Conservation (phyloP, 1,139 yeast genomes). For the Candida sp. region DNA sequence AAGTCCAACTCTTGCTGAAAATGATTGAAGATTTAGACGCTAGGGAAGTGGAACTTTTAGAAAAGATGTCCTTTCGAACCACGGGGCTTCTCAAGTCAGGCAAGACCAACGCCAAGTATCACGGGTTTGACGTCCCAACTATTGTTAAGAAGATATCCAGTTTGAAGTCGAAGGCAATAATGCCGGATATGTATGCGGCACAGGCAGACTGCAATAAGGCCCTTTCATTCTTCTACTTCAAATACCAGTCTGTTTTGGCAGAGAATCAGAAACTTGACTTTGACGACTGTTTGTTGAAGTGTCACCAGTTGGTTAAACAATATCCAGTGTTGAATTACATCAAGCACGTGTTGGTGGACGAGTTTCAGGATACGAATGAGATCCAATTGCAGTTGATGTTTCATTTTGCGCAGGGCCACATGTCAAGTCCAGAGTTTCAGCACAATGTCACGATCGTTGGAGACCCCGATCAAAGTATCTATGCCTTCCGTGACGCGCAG, state of each 20-base stretch:
- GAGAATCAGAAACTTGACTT: slow-evolving; percentile 63
- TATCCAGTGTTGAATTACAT: slow-evolving; percentile 52
- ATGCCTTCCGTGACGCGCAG: slow-evolving; percentile 85
- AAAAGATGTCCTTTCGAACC: background rate
- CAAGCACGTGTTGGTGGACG: slow-evolving; percentile 85
- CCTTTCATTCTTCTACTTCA: slow-evolving; percentile 42
- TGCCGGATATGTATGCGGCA: slow-evolving; percentile 36
- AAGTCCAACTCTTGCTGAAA: slow-evolving; percentile 50
- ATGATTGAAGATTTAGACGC: slow-evolving; percentile 38
- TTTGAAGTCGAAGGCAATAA: slow-evolving; percentile 53
- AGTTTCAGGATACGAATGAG: slow-evolving; percentile 89
- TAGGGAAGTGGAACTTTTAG: slow-evolving; percentile 23
- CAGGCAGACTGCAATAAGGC: slow-evolving; percentile 15
- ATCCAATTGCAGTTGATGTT: slow-evolving; percentile 75
- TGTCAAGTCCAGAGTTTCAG: slow-evolving; percentile 21
- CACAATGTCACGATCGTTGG: slow-evolving; percentile 85
- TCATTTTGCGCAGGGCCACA: slow-evolving; percentile 52
- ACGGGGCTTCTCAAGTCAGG: slow-evolving; percentile 4
- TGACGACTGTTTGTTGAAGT: slow-evolving; percentile 76
- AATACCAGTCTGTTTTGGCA: slow-evolving; percentile 55
- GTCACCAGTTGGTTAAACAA: slow-evolving; percentile 51
- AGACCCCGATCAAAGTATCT: slow-evolving; percentile 96
- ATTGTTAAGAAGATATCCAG: slow-evolving; percentile 52
- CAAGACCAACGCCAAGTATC: slow-evolving; percentile 20
- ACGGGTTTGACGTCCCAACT: slow-evolving; percentile 39